Conservation (phyloP, 305 asterid genomes). For the Fraxinus velutina region DNA sequence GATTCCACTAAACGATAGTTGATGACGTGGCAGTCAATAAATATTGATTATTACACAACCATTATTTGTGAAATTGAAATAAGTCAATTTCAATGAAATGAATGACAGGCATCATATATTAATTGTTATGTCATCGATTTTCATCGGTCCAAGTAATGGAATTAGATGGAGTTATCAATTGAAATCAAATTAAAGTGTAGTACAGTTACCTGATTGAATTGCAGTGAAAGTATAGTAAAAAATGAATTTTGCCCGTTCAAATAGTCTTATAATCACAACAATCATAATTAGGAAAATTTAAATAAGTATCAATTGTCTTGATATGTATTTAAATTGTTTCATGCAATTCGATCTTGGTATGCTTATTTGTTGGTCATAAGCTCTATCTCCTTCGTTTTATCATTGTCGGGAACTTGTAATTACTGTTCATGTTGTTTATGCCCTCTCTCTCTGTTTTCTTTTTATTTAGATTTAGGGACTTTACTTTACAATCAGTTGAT, state of each 20-base stretch:
- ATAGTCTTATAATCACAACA: background rate
- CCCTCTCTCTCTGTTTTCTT: background rate
- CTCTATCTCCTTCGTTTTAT: background rate
- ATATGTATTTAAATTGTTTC: background rate
- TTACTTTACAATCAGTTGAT: background rate
- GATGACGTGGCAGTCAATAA: background rate
- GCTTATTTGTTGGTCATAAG: background rate
- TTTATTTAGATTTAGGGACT: background rate
- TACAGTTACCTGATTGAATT: background rate
- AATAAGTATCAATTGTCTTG: background rate
- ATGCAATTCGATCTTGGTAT: background rate
- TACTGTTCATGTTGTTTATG: background rate
- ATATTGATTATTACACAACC: background rate
- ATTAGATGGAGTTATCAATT: background rate
- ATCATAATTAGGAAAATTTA: background rate
- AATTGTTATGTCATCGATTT: background rate
- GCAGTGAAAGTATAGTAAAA: background rate
- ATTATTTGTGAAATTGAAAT: background rate
- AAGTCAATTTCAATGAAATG: background rate
- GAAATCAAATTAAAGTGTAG: background rate
- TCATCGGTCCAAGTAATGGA: background rate
- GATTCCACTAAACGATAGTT: background rate
- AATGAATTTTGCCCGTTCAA: background rate
- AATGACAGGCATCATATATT: background rate
- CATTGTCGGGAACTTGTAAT: background rate